Conservation (phyloP, 2,329 filamentous ascomycete species). For the Sporothrix schenckii region DNA sequence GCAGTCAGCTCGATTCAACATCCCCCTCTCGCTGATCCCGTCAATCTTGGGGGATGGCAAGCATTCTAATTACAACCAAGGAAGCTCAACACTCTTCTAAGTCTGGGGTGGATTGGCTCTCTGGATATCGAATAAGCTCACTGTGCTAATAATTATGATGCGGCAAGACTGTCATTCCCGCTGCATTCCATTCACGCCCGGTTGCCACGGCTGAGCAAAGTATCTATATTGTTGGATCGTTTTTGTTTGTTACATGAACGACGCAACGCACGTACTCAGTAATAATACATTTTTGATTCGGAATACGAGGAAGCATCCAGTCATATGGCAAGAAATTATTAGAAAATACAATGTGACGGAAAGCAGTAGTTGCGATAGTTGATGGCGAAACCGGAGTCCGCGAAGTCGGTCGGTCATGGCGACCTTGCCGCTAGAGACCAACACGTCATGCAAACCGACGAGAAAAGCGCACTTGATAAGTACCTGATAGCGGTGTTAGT, state of each 20-base stretch:
- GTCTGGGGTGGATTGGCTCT: neutral
- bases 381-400: constrained; percentile 1
- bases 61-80: constrained; percentile 17
- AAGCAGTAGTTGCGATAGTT: neutral
- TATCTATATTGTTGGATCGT: neutral
- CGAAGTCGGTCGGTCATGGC: neutral
- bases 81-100: neutral
- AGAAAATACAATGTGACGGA: no score
- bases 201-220: neutral
- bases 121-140: no score
- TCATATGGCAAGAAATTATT: no score
- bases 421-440: neutral
- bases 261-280: no score
- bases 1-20: neutral
- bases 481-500: neutral
- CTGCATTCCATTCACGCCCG: neutral
- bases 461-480: no score
- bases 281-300: no score
- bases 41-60: neutral
- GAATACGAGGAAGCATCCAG: no score
- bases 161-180: neutral
- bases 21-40: constrained; percentile 1
- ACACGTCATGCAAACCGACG: neutral
- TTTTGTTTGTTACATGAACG: no score
- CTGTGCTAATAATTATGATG: neutral